Percentiles rank a stretch among this genome's conserved stretches.
These are phyloP conservation scores for Meira nashicola DNA, from an alignment of 1,284 basidiomycete genomes.

Conservation along the genomic window DNA sequence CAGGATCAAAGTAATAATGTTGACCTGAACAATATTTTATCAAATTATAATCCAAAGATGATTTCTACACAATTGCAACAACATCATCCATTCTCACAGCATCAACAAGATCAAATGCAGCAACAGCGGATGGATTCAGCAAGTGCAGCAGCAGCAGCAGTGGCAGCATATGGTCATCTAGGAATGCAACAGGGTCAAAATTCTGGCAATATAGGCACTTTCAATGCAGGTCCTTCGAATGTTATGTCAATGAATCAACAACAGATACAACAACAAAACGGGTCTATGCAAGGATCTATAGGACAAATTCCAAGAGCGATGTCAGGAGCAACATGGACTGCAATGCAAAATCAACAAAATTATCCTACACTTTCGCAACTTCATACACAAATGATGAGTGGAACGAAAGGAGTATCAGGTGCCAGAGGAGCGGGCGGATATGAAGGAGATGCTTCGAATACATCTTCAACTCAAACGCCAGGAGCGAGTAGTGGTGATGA, in stretches of 20 bases:
- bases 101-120: slow-evolving; percentile 14
- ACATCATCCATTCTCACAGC: not conserved
- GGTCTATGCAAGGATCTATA: not conserved
- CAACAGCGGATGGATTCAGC: slow-evolving; percentile 15
- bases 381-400: no score
- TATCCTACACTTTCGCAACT: not conserved
- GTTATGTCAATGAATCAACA: not conserved
- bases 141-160: slow-evolving; percentile 26
- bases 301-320: not conserved
- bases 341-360: not conserved
- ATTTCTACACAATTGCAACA: not conserved
- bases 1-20: no score
- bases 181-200: slow-evolving; percentile 5
- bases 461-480: slow-evolving; percentile 10
- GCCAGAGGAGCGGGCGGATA: slow-evolving; percentile 1
- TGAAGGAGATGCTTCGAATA: slow-evolving; percentile 3
- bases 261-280: not conserved
- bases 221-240: not conserved
- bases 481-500: slow-evolving; percentile 7
- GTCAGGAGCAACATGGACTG: not conserved
- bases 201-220: slow-evolving; percentile 8
- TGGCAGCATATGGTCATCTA: slow-evolving; percentile 30
- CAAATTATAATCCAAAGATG: slow-evolving; percentile 7
- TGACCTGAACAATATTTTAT: slow-evolving; percentile 1
- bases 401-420: not conserved